These are phyloP conservation scores for Pleurostoma richardsiae DNA, from an alignment of 2,329 filamentous ascomycete species.

Conservation along the genomic window DNA sequence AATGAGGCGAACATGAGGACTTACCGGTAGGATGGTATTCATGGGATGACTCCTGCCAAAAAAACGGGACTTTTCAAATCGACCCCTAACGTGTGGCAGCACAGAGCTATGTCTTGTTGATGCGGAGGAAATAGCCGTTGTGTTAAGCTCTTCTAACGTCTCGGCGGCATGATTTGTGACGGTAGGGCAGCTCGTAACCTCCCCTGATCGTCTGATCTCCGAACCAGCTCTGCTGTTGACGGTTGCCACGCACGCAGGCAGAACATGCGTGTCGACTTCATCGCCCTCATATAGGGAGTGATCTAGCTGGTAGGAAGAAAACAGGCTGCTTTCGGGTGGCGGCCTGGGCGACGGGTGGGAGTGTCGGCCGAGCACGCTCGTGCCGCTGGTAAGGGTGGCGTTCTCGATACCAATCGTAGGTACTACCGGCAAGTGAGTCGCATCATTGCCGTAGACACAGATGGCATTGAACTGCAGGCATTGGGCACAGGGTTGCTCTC, in stretches of 20 bases:
- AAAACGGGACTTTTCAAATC: not conserved
- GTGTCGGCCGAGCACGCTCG: not conserved
- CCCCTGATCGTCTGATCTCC: too few species aligned
- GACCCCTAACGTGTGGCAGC: not conserved
- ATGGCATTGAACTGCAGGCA: not conserved
- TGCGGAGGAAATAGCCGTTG: too few species aligned
- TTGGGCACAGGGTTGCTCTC: slow-evolving; percentile 2
- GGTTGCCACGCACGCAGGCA: too few species aligned
- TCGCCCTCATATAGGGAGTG: not conserved
- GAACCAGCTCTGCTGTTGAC: too few species aligned
- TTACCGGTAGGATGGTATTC: not conserved
- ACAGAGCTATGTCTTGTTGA: too few species aligned
- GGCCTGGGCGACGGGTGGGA: not conserved
- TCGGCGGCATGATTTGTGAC: too few species aligned
- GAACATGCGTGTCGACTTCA: not conserved
- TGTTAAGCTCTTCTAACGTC: too few species aligned
- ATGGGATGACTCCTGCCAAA: not conserved
- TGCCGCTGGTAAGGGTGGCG: not conserved
- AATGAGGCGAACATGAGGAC: not conserved
- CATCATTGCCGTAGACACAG: not conserved
- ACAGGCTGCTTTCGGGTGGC: not conserved
- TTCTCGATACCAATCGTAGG: not conserved
- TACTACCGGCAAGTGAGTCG: not conserved
- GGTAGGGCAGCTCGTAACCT: too few species aligned
- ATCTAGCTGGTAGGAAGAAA: not conserved